Percentiles rank a stretch among this genome's conserved stretches.
phyloP scores from a whole-genome alignment of 495 filamentous ascomycete genomes.

The Daldinia childiae region DNA sequence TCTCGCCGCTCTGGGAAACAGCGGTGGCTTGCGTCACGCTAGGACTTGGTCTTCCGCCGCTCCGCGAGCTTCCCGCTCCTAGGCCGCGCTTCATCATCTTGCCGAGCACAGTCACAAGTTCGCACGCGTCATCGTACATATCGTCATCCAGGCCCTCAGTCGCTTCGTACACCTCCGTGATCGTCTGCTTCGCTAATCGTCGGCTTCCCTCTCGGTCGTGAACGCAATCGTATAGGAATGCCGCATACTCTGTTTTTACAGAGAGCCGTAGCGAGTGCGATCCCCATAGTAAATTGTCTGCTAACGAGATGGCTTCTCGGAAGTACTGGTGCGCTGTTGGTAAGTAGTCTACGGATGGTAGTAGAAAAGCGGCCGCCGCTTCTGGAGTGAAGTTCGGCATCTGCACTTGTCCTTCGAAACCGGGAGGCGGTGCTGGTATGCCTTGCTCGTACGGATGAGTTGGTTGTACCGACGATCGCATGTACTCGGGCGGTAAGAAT shows the following conservation, averaged over 20 bases:
- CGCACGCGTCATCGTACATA: constrained; percentile 81
- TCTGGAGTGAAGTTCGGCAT: constrained; percentile 43
- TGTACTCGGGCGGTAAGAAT: constrained; percentile 10
- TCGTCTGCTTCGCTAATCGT: constrained; percentile 79
- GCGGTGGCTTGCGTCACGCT: constrained; percentile 12
- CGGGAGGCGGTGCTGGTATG: constrained; percentile 60
- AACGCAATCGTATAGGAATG: constrained; percentile 93
- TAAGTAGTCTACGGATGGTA: constrained; percentile 84
- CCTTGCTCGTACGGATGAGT: constrained; percentile 56
- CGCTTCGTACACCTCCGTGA: constrained; percentile 89
- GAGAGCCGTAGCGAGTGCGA: constrained; percentile 90
- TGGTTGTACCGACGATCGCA: constrained; percentile 51
- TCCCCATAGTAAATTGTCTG: constrained; percentile 78
- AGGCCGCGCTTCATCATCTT: constrained; percentile 80
- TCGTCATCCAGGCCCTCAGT: constrained; percentile 93
- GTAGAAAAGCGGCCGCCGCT: constrained; percentile 71
- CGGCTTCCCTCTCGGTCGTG: constrained; percentile 80
- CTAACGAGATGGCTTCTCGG: constrained; percentile 76
- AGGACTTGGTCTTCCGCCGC: constrained; percentile 42
- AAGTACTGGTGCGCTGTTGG: constrained; percentile 83
- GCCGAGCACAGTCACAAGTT: constrained; percentile 75
- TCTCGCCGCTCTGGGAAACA: constrained; percentile 23
- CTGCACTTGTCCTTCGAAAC: constrained; percentile 51
- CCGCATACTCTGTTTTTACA: constrained; percentile 92
- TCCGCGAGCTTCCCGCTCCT: constrained; percentile 27